Evolutionary conservation across 2,329 filamentous ascomycete species (phyloP), one percentile per base, ranked within the genome.

Genomic region (Penicillium sp.): DNA sequence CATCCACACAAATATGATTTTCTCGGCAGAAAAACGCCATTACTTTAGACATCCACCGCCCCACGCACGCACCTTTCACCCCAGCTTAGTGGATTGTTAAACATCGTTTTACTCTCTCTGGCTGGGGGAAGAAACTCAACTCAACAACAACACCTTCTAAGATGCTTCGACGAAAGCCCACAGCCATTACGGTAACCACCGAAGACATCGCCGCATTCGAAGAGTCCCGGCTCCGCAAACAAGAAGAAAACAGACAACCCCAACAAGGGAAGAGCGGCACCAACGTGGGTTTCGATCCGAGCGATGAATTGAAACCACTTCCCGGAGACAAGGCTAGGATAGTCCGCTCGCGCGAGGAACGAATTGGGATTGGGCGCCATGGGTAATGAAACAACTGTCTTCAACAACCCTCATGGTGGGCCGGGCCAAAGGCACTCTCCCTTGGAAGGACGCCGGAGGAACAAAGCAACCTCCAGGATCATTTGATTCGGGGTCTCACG

Each of bases 81-180:
- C n/a, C n/a, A n/a, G n/a, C n/a, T n/a, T n/a, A n/a, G n/a, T n/a
- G n/a, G n/a, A n/a, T n/a, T n/a, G n/a, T n/a, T n/a, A n/a, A n/a
- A n/a, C n/a, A n/a, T n/a, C n/a, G n/a, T n/a, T n/a, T n/a, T n/a
- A n/a, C n/a, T n/a, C n/a, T n/a, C n/a, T n/a, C n/a, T n/a, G n/a
- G n/a, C n/a, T n/a, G n/a, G n/a, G n/a, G n/a, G n/a, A n/a, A n/a
- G 36, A 44, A 33, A 49, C 18, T 9, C 23, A 33, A 42, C 8
- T 37, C 23, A 46, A 17, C 18, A 5, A 2, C 20, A 26, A 17
- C 10, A 10, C 7, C 36, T 21, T 17, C 7, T 43, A 69, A 40
- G 9, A 80, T 80, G 78, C 75, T 80, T 51, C 78, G 78, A 55
- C 75, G 78, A 54, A 78, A 78, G 56, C 78, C 78, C 23, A 80